These are phyloP conservation scores for Apiospora pterosperma DNA, from an alignment of 2,329 filamentous ascomycete genomes.

Conservation along the genomic window DNA sequence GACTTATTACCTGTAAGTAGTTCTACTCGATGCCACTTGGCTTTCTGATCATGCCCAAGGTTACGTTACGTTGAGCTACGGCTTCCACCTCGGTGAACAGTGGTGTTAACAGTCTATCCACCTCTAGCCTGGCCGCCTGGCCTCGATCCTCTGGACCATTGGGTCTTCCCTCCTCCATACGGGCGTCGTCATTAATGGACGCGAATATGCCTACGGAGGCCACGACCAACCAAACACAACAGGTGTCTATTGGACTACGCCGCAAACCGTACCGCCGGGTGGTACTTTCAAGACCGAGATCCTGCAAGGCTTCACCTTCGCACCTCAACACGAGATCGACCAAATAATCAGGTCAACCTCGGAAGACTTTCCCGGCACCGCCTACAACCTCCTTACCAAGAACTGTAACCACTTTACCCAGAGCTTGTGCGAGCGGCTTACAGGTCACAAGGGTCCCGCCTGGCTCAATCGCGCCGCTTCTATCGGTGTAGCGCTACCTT, in stretches of 20 bases:
- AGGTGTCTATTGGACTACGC: slow-evolving; percentile 81
- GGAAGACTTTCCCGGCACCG: slow-evolving; percentile 68
- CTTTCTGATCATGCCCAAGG: slow-evolving; percentile 3
- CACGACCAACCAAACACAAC: slow-evolving; percentile 69
- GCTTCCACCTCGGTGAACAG: not conserved
- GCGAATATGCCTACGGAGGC: slow-evolving; percentile 82
- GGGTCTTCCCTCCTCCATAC: slow-evolving; percentile 78
- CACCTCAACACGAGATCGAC: slow-evolving; percentile 66
- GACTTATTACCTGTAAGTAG: slow-evolving; percentile 67
- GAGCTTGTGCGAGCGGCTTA: slow-evolving; percentile 70
- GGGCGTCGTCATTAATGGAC: slow-evolving; percentile 75
- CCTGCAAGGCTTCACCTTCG: slow-evolving; percentile 75
- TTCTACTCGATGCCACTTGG: not conserved
- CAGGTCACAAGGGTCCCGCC: slow-evolving; percentile 62
- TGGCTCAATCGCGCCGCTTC: slow-evolving; percentile 85
- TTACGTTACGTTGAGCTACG: not conserved
- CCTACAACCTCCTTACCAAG: slow-evolving; percentile 76
- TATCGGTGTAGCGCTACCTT: slow-evolving; percentile 77
- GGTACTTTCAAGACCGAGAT: slow-evolving; percentile 74
- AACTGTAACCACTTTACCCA: slow-evolving; percentile 91
- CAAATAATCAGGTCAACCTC: slow-evolving; percentile 65
- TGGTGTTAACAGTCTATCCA: not conserved
- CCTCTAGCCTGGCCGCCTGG: slow-evolving; percentile 64
- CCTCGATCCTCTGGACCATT: slow-evolving; percentile 73
- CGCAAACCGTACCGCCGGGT: slow-evolving; percentile 68